Conservation (phyloP, 1,284 basidiomycete genomes). For the Puccinia novopanici region DNA sequence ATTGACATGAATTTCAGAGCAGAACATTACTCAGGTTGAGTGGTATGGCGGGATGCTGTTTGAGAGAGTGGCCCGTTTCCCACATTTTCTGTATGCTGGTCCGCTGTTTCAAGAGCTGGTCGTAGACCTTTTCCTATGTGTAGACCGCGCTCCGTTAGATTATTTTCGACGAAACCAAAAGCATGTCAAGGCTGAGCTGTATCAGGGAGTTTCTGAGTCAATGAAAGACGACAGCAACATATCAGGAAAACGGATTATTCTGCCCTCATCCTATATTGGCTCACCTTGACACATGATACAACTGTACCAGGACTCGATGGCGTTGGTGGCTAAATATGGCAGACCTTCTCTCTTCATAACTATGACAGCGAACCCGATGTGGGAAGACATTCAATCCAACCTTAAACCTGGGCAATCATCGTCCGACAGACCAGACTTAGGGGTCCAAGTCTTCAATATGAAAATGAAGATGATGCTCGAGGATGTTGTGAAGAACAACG, state of each 20-base stretch:
- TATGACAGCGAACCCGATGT: slow-evolving; percentile 61
- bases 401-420: slow-evolving; percentile 49
- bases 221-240: not conserved
- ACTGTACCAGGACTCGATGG: too few relatives aligned
- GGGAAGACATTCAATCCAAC: slow-evolving; percentile 61
- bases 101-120: slow-evolving; percentile 62
- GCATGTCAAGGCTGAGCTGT: slow-evolving; percentile 4
- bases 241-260: slow-evolving; percentile 55
- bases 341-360: slow-evolving; percentile 61
- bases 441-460: not conserved
- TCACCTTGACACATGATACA: slow-evolving; percentile 59
- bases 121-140: slow-evolving; percentile 58
- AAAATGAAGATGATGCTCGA: not conserved
- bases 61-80: not conserved
- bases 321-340: slow-evolving; percentile 58
- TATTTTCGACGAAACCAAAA: slow-evolving; percentile 60
- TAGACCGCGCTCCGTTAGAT: slow-evolving; percentile 57
- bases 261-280: slow-evolving; percentile 60
- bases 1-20: not conserved
- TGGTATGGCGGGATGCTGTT: slow-evolving; percentile 8
- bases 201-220: not conserved
- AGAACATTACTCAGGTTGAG: not conserved
- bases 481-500: not conserved
- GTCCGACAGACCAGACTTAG: not conserved
- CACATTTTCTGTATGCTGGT: not conserved